Evolutionary conservation across 176 grass and related monocot species (phyloP), one percentile per base, ranked within the genome.

Genomic region (Tillandsia fasciculata): DNA sequence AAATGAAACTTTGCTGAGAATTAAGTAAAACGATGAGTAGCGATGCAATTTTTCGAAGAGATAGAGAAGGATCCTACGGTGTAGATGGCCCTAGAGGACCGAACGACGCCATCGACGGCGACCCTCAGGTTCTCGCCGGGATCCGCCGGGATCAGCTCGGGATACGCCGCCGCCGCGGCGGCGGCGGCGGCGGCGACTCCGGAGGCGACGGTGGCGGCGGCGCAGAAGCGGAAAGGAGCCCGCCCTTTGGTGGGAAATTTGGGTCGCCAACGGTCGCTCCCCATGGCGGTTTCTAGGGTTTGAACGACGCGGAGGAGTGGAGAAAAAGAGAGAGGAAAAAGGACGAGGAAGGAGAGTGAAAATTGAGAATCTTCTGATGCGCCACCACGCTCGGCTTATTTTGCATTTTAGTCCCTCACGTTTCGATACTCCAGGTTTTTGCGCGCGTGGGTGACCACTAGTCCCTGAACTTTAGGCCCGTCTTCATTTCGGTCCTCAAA

Each of bases 71-170:
- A 12, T 66, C 64, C 26, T 70, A 92, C 93, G 48, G 81, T 85
- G 74, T 83, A 96, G 27, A 96, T 73, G 71, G 88, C 83, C 63
- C 86, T 86, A 29, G 88, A 92, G 73, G 86, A 87, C 51, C 92
- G 88, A 64, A 85, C 70, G 70, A 96, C 77, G 56, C 81, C 86
- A 18, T 89, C 78, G 66, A 82, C 26, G 26, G 78, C 50, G 50
- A 81, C 74, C 64, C 52, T 27, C 15, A 65, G 64, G 8, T 63
- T 82, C 17, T 56, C 78, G 10, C 64, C 49, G 29, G 87, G 75
- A 20, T 42, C 33, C 33, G 33, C 4, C 33, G 50, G 42, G 22
- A 75, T 57, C 27, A 83, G 51, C 29, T 72, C 63, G 12, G 68
- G 42, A 53, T 77, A 15, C 54, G 83, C 61, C 0, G 64, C 76